Evolutionary conservation across 2,329 filamentous ascomycete genomes (phyloP), one percentile per base, ranked within the genome.

Genomic region (Alternaria ventricosa): DNA sequence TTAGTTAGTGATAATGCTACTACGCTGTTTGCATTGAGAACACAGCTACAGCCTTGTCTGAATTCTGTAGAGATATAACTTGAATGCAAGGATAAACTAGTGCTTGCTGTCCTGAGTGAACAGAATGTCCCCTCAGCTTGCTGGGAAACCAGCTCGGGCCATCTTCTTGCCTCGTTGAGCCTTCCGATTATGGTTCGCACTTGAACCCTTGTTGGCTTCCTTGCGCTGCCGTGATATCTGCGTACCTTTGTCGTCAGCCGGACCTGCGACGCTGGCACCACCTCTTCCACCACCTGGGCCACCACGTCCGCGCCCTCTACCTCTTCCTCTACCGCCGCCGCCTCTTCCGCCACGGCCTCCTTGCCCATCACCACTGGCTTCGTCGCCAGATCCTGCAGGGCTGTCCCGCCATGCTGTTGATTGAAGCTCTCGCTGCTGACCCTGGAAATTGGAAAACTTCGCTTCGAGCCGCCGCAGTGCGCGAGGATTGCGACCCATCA

Each of bases 111-210:
- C 5, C 8, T 3, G 30, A n/a, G 30, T 22, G 23, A n/a, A 10
- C 12, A 41, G 13, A 1, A 36, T n/a, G 23, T 7, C 36, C 18
- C 8, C 20, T 53, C 49, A 62, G 9, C 60, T 62, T 33, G 81
- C 83, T 11, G 82, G 60, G 64, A 85, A 82, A 2, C 87, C 87
- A 55, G 84, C 87, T 65, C 87, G 82, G 3, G 87, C 87, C 82
- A 89, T 87, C 78, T 89, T 89, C 75, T 81, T 87, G 49, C 87
- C 87, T 61, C 87, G 80, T 71, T 87, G 86, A 75, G 96, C 92
- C 54, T 93, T 87, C 25, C 94, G 88, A 78, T 93, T 96, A 77
- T 97, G 94, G 76, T 97, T 97, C 30, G 93, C 94, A 64, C 91
- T 85, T 22, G 91, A 92, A 3, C 90, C 86, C 79, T 97, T 97